Conservation (phyloP, 495 filamentous ascomycete genomes). For the Lepidopterella palustris region DNA sequence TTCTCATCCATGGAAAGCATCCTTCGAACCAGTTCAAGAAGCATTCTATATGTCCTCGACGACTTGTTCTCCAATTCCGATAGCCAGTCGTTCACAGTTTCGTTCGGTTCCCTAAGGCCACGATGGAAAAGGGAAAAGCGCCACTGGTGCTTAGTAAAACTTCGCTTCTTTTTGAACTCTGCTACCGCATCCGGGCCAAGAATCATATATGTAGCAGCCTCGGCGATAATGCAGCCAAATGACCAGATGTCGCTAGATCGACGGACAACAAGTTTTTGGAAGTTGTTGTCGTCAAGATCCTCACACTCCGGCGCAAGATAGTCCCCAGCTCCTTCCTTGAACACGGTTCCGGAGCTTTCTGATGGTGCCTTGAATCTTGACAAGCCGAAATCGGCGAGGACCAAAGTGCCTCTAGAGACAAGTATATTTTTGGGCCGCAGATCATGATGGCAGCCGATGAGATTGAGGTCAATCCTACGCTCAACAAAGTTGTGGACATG, state of each 20-base stretch:
- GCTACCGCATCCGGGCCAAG: background rate
- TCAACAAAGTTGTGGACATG: conserved; percentile 9
- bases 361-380: background rate
- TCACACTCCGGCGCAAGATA: conserved; percentile 8
- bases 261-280: conserved; percentile 6
- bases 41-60: background rate
- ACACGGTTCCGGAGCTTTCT: conserved; percentile 1
- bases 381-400: conserved; percentile 17
- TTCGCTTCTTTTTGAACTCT: background rate
- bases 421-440: conserved; percentile 24
- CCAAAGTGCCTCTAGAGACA: conserved; percentile 4
- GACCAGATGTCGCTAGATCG: conserved; percentile 32
- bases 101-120: background rate
- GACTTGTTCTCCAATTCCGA: background rate
- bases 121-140: background rate
- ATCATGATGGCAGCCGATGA: conserved; percentile 28
- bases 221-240: conserved; percentile 32
- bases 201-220: conserved; percentile 24
- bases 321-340: background rate
- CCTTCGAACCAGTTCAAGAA: background rate
- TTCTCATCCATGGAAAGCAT: background rate
- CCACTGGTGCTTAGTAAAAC: background rate
- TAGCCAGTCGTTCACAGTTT: background rate
- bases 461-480: conserved; percentile 3
- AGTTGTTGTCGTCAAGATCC: conserved; percentile 3